phyloP scores from a whole-genome alignment of 2,329 filamentous ascomycete genomes.

The Calonectria pseudoturangicola region DNA sequence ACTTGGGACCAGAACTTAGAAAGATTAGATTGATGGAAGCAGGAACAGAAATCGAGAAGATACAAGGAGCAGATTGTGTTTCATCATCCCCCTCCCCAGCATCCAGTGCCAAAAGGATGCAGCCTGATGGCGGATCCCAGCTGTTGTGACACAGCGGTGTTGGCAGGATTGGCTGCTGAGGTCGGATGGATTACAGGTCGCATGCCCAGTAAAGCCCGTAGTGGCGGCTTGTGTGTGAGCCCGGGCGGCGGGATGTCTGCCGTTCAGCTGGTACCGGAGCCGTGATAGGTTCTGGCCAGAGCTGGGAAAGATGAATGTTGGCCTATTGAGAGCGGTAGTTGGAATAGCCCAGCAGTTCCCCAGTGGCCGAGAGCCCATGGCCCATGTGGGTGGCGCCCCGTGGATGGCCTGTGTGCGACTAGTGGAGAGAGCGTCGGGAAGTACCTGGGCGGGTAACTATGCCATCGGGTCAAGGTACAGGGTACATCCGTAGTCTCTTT shows the following conservation, averaged over 20 bases:
- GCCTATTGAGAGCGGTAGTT: constrained; percentile 20
- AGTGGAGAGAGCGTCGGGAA: constrained; percentile 17
- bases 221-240: constrained; percentile 1
- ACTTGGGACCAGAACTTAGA: not conserved
- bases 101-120: constrained; percentile 16
- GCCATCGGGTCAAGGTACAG: constrained; percentile 30
- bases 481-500: constrained; percentile 25
- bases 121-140: constrained; percentile 14
- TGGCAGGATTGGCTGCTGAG: not conserved
- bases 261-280: constrained; percentile 25
- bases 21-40: not conserved
- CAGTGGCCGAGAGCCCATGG: constrained; percentile 29
- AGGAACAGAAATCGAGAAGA: not conserved
- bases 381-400: constrained; percentile 28
- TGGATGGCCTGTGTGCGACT: constrained; percentile 23
- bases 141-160: not conserved
- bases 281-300: constrained; percentile 13
- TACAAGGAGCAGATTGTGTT: not conserved
- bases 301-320: constrained; percentile 10
- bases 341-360: constrained; percentile 22
- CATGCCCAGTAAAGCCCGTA: not conserved
- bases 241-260: constrained; percentile 20
- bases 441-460: constrained; percentile 27
- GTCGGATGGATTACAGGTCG: constrained; percentile 13
- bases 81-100: not conserved